These are phyloP conservation scores for Vickermania ingenoplastis DNA, from an alignment of 208 protist genomes.

Conservation along the genomic window DNA sequence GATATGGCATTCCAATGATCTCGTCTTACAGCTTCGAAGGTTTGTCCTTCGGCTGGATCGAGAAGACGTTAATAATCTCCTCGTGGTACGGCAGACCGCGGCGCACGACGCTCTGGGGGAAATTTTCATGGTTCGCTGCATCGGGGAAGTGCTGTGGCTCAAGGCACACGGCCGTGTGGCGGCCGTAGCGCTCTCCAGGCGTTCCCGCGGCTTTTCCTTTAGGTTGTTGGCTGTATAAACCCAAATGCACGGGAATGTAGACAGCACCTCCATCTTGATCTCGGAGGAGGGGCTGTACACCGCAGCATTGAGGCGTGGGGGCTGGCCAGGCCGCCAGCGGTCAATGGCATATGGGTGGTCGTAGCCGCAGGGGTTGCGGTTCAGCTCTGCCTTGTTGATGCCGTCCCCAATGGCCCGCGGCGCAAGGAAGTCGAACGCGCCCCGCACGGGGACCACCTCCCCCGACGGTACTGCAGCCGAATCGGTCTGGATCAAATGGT, in stretches of 20 bases:
- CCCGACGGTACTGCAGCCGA: slow-evolving; percentile 28
- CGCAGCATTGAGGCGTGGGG: slow-evolving; percentile 36
- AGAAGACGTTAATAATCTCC: slow-evolving; percentile 44
- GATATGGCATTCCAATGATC: too few relatives aligned
- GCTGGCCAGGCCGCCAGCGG: slow-evolving; percentile 2
- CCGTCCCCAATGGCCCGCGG: slow-evolving; percentile 33
- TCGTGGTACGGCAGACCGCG: slow-evolving; percentile 36
- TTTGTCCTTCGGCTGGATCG: slow-evolving; percentile 6
- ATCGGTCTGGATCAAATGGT: slow-evolving; percentile 39
- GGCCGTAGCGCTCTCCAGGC: slow-evolving; percentile 33
- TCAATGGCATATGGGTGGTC: slow-evolving; percentile 66
- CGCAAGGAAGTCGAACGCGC: slow-evolving; percentile 38
- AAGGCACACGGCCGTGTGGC: slow-evolving; percentile 27
- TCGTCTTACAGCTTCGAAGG: slow-evolving; percentile 15
- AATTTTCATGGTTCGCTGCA: slow-evolving; percentile 21
- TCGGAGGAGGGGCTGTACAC: slow-evolving; percentile 42
- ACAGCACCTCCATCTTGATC: slow-evolving; percentile 49
- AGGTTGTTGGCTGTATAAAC: slow-evolving; percentile 70
- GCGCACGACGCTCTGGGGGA: slow-evolving; percentile 23
- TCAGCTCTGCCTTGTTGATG: slow-evolving; percentile 29
- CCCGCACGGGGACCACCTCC: slow-evolving; percentile 24
- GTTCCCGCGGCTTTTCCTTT: slow-evolving; percentile 21
- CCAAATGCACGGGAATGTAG: slow-evolving; percentile 46
- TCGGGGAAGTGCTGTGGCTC: slow-evolving; percentile 46
- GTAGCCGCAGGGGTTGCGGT: slow-evolving; percentile 39